Conservation (phyloP, 495 filamentous ascomycete species). For the Lichina pygmaea region DNA sequence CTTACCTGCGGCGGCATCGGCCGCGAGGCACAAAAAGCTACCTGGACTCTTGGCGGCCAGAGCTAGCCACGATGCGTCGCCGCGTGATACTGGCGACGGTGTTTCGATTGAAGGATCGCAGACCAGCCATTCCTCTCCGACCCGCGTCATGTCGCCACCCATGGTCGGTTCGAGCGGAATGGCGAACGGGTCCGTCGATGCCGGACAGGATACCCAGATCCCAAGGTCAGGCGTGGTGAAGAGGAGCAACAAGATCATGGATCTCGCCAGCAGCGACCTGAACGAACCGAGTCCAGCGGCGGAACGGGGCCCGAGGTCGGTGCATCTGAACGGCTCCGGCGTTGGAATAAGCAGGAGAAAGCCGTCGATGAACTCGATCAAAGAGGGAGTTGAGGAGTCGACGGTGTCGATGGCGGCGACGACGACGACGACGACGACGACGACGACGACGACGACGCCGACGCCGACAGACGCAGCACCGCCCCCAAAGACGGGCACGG, state of each 20-base stretch:
- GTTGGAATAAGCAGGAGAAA: neutral
- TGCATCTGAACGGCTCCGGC: neutral
- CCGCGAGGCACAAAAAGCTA: too few relatives aligned
- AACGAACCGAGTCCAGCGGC: neutral
- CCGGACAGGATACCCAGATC: neutral
- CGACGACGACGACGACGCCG: too few relatives aligned
- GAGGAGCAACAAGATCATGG: constrained; percentile 2
- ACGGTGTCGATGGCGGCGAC: neutral
- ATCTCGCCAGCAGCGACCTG: constrained; percentile 1
- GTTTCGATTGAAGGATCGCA: neutral
- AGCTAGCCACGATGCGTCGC: too few relatives aligned
- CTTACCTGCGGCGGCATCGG: too few relatives aligned
- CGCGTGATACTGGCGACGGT: too few relatives aligned
- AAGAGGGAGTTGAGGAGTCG: neutral
- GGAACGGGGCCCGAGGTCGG: neutral
- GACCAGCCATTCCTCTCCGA: neutral
- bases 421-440: neutral
- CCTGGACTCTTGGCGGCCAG: too few relatives aligned
- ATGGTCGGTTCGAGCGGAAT: neutral
- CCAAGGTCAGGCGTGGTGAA: neutral
- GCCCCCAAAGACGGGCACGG: too few relatives aligned
- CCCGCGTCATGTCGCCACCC: neutral
- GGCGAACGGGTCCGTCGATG: neutral
- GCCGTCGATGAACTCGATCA: neutral
- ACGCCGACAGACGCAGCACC: too few relatives aligned